These are phyloP conservation scores for Cicer bijugum DNA, from an alignment of 306 rosid genomes.

Conservation along the genomic window DNA sequence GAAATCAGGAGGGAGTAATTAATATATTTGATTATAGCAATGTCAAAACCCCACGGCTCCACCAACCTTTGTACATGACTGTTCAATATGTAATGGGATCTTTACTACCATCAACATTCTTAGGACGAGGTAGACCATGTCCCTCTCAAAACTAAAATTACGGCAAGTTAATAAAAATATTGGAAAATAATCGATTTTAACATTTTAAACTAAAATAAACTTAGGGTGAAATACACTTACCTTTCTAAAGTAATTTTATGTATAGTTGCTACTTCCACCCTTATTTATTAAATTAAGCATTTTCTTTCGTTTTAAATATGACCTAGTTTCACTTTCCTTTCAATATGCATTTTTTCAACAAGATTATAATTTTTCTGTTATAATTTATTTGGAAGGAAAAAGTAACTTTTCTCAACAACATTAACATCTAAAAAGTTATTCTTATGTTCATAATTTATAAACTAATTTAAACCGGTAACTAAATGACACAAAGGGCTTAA, in stretches of 20 bases:
- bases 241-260: background rate
- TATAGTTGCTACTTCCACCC: background rate
- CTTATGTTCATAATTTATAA: too few relatives aligned
- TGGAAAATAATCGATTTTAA: background rate
- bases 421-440: too few relatives aligned
- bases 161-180: background rate
- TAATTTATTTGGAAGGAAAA: too few relatives aligned
- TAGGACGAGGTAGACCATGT: background rate
- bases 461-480: too few relatives aligned
- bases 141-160: background rate
- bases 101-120: background rate
- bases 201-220: background rate
- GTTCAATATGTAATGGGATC: too few relatives aligned
- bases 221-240: background rate
- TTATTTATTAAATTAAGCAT: too few relatives aligned
- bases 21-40: background rate
- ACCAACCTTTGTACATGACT: conserved; percentile 16
- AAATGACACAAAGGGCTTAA: background rate
- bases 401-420: too few relatives aligned
- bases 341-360: too few relatives aligned
- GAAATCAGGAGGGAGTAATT: too few relatives aligned
- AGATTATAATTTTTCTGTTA: too few relatives aligned
- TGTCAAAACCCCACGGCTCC: background rate
- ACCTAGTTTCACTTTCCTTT: too few relatives aligned
- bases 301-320: too few relatives aligned